phyloP scores from a whole-genome alignment of 306 rosid genomes.

The Prunus padus region DNA sequence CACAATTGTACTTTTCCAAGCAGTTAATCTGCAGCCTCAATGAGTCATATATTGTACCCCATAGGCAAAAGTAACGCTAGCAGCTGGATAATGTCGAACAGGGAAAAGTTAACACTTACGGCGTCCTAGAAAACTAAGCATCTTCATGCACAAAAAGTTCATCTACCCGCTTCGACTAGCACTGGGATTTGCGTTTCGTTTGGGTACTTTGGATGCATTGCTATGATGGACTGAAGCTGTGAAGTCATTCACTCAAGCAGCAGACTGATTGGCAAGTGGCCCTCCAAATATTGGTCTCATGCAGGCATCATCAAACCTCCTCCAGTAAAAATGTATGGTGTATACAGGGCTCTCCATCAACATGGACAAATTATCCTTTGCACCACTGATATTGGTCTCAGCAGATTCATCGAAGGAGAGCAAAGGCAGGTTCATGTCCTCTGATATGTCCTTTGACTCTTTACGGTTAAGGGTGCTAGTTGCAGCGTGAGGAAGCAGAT shows the following conservation, averaged over 20 bases:
- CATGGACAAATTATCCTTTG: conserved; percentile 73
- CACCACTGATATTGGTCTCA: conserved; percentile 57
- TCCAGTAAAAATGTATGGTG: conserved; percentile 80
- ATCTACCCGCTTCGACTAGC: background rate
- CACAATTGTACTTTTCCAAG: too few relatives aligned
- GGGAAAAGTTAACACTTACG: background rate
- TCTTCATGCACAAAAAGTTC: background rate
- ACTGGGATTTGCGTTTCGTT: background rate
- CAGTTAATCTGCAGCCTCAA: too few relatives aligned
- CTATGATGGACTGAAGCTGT: background rate
- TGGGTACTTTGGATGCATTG: conserved; percentile 5
- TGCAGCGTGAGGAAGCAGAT: conserved; percentile 52
- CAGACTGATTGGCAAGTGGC: conserved; percentile 29
- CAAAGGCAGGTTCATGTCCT: conserved; percentile 62
- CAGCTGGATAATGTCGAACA: background rate
- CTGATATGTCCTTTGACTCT: conserved; percentile 31
- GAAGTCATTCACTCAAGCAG: conserved; percentile 28
- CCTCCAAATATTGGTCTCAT: conserved; percentile 96
- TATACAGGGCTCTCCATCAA: conserved; percentile 73
- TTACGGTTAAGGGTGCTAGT: conserved; percentile 18
- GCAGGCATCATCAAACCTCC: conserved; percentile 75
- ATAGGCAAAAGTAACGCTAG: background rate
- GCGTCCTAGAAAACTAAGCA: background rate
- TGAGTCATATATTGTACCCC: too few relatives aligned
- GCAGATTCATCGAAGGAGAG: conserved; percentile 71